Evolutionary conservation across 2,329 filamentous ascomycete species (phyloP), one percentile per base, ranked within the genome.

Genomic region (Sporothrix mexicana): DNA sequence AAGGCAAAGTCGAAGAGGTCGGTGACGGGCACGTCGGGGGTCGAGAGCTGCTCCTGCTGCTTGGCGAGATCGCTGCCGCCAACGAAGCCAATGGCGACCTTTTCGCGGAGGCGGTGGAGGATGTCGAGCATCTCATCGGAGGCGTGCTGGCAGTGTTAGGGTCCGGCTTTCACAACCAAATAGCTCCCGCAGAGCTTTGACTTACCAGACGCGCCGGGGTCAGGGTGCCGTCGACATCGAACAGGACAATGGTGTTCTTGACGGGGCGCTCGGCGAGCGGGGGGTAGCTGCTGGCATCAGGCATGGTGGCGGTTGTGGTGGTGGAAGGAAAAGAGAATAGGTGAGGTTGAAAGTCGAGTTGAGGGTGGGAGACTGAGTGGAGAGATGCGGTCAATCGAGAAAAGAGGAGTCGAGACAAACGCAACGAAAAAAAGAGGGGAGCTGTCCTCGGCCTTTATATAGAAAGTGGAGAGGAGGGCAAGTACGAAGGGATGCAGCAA

Each of bases 1-100:
- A 99, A 99, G 88, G 92, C 96, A 85, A 93, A 99, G 86, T 99
- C 96, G 86, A 99, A 99, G 79, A 98, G 90, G 75, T 89, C 86
- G 70, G 91, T 94, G 74, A 98, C 95, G 77, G 91, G 87, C 41
- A 84, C 82, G 73, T 87, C 84, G 36, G 88, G 81, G 3, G 89
- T 87, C 81, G 94, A 94, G 75, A 98, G 89, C 85, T 98, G 95
- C 83, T 98, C 96, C 83, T 98, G 94, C 84, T 98, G 96, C 86
- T 99, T 98, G 81, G 83, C 85, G 75, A 97, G 89, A 86, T 98
- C 92, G 78, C 93, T 96, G 81, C 96, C 96, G 79, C 96, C 96
- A 74, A 98, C 95, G 84, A 90, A 97, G 78, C 94, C 95, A 79
- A 97, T 94, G 78, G 94, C 93, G 80, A 93, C 92, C 82, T 96